A percentile compares a stretch with the other conserved stretches of the same genome.
These are phyloP conservation scores for Monosporascus sp. DNA, from an alignment of 2,329 filamentous ascomycete species.

Conservation along the genomic window DNA sequence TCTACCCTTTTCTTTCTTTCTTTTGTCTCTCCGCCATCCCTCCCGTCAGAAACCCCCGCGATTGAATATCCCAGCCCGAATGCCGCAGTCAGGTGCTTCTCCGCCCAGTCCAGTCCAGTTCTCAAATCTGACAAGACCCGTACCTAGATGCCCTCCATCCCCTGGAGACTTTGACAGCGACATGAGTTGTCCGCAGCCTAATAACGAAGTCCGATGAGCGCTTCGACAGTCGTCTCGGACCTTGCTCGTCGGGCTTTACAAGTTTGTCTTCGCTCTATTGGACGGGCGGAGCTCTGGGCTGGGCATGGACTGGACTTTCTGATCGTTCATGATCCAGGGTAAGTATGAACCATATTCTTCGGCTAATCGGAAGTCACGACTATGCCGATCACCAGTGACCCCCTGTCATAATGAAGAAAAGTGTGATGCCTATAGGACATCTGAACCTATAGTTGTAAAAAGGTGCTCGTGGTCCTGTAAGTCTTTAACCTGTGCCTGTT, in stretches of 20 bases:
- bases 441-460: not conserved
- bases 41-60: not conserved
- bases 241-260: not conserved
- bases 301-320: not conserved
- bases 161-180: not conserved
- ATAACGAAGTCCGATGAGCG: not conserved
- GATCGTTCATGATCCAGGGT: not conserved
- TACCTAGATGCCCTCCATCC: not conserved
- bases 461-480: conserved; percentile 10
- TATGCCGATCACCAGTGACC: not conserved
- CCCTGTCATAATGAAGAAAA: not conserved
- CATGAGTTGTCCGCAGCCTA: not conserved
- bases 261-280: not conserved
- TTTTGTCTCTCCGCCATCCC: not conserved
- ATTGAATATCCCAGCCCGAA: not conserved
- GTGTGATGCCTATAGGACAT: not conserved
- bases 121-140: not conserved
- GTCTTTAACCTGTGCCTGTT: conserved; percentile 34
- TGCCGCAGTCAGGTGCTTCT: not conserved
- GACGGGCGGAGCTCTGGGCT: not conserved
- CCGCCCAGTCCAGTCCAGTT: not conserved
- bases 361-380: not conserved
- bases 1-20: not conserved
- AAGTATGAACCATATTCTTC: not conserved
- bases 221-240: not conserved